These are phyloP conservation scores for Cymbopogon flexuosus DNA, from an alignment of 202 grass and related monocot genomes.

Conservation along the genomic window DNA sequence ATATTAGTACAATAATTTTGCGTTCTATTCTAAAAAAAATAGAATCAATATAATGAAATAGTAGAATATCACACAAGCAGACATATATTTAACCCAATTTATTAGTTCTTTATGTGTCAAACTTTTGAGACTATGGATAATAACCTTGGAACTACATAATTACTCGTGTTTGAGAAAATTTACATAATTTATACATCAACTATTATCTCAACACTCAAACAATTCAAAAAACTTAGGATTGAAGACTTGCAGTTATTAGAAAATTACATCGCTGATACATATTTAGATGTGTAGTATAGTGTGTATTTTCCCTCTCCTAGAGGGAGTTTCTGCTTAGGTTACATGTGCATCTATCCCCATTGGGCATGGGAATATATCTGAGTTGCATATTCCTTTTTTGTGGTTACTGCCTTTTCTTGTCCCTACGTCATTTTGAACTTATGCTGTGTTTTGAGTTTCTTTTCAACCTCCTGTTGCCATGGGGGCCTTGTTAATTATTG, in stretches of 20 bases:
- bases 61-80: no score
- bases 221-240: no score
- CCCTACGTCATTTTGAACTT: neutral
- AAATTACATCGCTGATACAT: no score
- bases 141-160: no score
- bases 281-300: neutral
- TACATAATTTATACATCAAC: no score
- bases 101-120: neutral
- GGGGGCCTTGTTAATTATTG: conserved; percentile 14
- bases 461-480: conserved; percentile 15
- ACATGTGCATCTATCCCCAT: neutral
- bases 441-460: neutral
- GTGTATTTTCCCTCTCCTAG: neutral
- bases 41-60: no score
- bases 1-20: no score
- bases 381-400: neutral
- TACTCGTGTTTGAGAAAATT: no score
- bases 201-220: no score
- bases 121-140: no score
- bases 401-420: neutral
- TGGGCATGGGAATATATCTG: neutral
- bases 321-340: neutral
- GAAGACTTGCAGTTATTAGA: no score
- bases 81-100: neutral
- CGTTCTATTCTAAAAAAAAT: no score